Conservation (phyloP, 2,329 filamentous ascomycete genomes). For the Cucurbitaria berberidis region DNA sequence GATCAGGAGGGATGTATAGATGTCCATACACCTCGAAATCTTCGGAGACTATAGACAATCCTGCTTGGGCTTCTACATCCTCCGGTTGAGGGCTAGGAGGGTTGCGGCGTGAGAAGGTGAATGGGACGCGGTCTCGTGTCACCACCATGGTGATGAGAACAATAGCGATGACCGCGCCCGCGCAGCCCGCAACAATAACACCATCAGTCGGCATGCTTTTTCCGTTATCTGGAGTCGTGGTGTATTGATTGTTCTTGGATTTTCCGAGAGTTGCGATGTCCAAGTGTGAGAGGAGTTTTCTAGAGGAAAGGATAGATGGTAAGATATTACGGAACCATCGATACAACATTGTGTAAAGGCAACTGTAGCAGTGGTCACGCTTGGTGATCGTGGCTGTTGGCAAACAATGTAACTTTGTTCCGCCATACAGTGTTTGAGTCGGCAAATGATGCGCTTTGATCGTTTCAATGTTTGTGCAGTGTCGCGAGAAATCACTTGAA, state of each 20-base stretch:
- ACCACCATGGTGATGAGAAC: neutral
- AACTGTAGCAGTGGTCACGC: too few species aligned
- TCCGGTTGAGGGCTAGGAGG: neutral
- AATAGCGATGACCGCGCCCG: neutral
- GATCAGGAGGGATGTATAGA: neutral
- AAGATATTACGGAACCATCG: too few species aligned
- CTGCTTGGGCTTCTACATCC: neutral
- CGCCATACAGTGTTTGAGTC: too few species aligned
- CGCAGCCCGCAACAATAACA: neutral
- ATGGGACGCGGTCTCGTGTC: neutral
- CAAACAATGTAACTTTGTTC: too few species aligned
- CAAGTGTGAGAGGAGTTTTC: too few species aligned
- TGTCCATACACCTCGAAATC: slow-evolving; percentile 1
- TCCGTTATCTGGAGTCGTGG: neutral
- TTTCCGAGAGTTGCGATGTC: too few species aligned
- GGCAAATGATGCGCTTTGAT: too few species aligned
- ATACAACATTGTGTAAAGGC: too few species aligned
- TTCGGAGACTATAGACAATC: neutral
- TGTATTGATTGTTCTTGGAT: neutral
- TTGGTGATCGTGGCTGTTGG: too few species aligned
- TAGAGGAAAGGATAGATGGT: too few species aligned
- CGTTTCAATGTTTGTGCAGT: too few species aligned
- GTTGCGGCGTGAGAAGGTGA: neutral
- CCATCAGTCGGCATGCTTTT: neutral
- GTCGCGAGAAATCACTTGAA: too few species aligned